Evolutionary conservation across 306 rosid species (phyloP), one percentile per base, ranked within the genome.

Genomic region (Mimosa pudica): DNA sequence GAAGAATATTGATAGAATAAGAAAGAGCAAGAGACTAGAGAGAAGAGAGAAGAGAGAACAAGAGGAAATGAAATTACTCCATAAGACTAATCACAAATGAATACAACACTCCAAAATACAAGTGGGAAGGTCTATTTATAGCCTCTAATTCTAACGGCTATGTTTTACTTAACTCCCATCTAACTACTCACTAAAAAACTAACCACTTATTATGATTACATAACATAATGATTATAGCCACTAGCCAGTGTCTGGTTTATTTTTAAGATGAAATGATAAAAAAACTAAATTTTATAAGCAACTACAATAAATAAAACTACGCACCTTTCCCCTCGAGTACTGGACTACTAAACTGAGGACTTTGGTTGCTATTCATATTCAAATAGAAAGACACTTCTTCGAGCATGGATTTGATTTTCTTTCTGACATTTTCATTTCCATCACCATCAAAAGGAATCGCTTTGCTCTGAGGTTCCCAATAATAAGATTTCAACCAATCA

Each of bases 391-490:
- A 90, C 88, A 96, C 78, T 76, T 89, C 92, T 33, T 55, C 85
- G 64, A 96, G 86, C 80, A 82, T 91, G 44, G 86, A 85, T 83
- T 90, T 85, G 38, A 93, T 91, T 80, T 90, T 89, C 81, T 83
- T 85, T 83, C 81, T 84, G 57, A 84, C 82, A 36, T 75, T 71
- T 38, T 82, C 83, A 77, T 79, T 87, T 77, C 82, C 84, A 48
- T 84, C 88, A 80, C 92, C 90, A 68, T 89, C 94, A 87, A 91
- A 90, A 76, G 99, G 97, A 84, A 96, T 88, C 52, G 87, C 91
- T 78, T 83, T 85, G 85, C 87, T 88, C 82, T 96, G 99, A 84
- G 98, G 98, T 60, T 89, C 97, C 99, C 99, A 96, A 78, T 96
- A 96, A 81, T 88, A 89, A 73, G 85, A 87, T 85, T 89, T 88